These are phyloP conservation scores for Candida sanyaensis DNA, from an alignment of 1,139 yeast species.

Conservation along the genomic window DNA sequence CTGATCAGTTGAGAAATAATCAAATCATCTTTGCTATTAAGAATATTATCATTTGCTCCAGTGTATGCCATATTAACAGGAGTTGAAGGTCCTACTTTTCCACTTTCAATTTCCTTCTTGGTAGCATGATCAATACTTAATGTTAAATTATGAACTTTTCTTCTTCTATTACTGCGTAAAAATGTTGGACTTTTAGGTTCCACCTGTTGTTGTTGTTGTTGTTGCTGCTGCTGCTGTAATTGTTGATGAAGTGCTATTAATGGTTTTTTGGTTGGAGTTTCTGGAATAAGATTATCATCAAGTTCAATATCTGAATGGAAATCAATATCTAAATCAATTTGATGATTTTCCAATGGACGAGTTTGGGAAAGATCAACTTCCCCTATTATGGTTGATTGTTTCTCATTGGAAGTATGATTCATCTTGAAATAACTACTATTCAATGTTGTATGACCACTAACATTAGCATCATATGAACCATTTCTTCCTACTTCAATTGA, in stretches of 20 bases:
- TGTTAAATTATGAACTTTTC: not conserved
- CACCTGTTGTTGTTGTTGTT: not conserved
- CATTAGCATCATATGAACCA: conserved; percentile 17
- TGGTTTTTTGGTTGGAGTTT: conserved; percentile 42
- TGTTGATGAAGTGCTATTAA: not conserved
- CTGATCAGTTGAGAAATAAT: conserved; percentile 4
- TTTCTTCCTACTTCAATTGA: conserved; percentile 49
- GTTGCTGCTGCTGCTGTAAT: not conserved
- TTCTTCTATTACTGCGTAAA: not conserved
- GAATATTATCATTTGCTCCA: not conserved
- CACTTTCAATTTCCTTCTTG: not conserved
- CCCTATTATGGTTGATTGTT: not conserved
- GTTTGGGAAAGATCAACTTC: not conserved
- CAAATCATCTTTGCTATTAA: not conserved
- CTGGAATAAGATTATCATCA: conserved; percentile 30
- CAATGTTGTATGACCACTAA: conserved; percentile 21
- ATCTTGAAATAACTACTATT: conserved; percentile 31
- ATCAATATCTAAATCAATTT: conserved; percentile 27
- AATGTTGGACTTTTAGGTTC: conserved; percentile 1
- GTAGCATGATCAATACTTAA: conserved; percentile 1
- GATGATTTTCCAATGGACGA: not conserved
- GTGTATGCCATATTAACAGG: conserved; percentile 22
- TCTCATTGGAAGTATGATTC: not conserved
- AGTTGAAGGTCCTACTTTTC: conserved; percentile 29
- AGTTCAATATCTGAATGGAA: conserved; percentile 13